A percentile compares a stretch with the other conserved stretches of the same genome.
Conservation (phyloP, 371 early-diverging fungal genomes). For the Mucor circinelloides region DNA sequence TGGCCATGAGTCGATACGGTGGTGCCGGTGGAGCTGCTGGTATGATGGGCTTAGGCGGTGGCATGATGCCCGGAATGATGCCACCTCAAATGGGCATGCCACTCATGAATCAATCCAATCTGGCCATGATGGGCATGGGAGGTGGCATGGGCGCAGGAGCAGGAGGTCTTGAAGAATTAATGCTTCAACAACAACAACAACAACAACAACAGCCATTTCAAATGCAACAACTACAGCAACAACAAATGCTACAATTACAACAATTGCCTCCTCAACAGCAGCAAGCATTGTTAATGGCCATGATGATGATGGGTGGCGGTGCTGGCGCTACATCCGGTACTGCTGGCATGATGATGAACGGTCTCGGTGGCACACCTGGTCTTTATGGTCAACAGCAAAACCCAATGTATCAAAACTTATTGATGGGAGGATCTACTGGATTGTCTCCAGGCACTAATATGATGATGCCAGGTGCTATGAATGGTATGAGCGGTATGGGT, state of each 20-base stretch:
- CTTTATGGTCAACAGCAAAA: background rate
- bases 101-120: slow-evolving; percentile 1
- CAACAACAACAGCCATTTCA: slow-evolving; percentile 10
- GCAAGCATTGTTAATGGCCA: slow-evolving; percentile 13
- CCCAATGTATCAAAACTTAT: slow-evolving; percentile 5
- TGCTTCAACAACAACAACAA: slow-evolving; percentile 6
- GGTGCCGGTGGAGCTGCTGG: background rate
- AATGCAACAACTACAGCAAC: slow-evolving; percentile 11
- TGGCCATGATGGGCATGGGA: slow-evolving; percentile 4
- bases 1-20: slow-evolving; percentile 6
- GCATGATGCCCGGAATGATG: slow-evolving; percentile 19
- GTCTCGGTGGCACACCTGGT: background rate
- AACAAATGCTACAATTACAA: slow-evolving; percentile 12
- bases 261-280: slow-evolving; percentile 16
- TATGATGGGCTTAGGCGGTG: slow-evolving; percentile 8
- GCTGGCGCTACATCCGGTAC: background rate
- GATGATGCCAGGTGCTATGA: background rate
- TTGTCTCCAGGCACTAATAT: background rate
- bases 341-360: background rate
- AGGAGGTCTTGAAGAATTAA: slow-evolving; percentile 2
- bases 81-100: slow-evolving; percentile 1
- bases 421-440: background rate
- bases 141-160: background rate
- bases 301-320: slow-evolving; percentile 13
- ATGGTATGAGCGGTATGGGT: background rate